phyloP scores from a whole-genome alignment of 129 eudicot genomes.

The Artemisia annua region DNA sequence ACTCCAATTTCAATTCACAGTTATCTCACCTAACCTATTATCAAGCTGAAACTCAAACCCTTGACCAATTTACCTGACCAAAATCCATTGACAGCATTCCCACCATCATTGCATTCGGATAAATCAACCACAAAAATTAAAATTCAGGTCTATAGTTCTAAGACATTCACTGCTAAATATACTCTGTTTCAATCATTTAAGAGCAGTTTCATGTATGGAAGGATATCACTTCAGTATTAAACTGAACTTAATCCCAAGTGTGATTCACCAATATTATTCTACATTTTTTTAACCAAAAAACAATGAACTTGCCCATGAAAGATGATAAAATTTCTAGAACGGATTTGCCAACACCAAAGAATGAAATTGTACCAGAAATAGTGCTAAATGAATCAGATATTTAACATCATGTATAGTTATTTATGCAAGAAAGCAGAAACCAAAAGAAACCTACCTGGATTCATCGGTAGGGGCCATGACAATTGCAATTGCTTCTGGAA shows the following conservation, averaged over 20 bases:
- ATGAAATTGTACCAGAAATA: background rate
- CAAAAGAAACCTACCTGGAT: conserved; percentile 54
- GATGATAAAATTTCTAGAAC: conserved; percentile 11
- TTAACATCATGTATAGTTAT: background rate
- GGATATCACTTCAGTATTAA: no score
- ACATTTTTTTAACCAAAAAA: no score
- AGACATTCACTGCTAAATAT: no score
- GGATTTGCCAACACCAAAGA: conserved; percentile 3
- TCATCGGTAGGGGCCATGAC: conserved; percentile 98
- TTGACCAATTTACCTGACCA: background rate
- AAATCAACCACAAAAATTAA: no score
- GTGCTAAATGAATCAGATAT: background rate
- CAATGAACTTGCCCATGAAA: no score
- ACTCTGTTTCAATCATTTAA: no score
- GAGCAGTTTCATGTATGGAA: no score
- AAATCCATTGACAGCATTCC: background rate
- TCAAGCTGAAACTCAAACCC: background rate
- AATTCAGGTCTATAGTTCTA: no score
- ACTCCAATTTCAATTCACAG: background rate
- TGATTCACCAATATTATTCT: no score
- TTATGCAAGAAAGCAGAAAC: conserved; percentile 4
- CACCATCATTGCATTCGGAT: no score
- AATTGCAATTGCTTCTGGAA: conserved; percentile 99
- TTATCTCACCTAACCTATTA: background rate
- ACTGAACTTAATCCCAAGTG: background rate